Conservation (phyloP, 768 basidiomycete genomes). For the Boletus fagicola region DNA sequence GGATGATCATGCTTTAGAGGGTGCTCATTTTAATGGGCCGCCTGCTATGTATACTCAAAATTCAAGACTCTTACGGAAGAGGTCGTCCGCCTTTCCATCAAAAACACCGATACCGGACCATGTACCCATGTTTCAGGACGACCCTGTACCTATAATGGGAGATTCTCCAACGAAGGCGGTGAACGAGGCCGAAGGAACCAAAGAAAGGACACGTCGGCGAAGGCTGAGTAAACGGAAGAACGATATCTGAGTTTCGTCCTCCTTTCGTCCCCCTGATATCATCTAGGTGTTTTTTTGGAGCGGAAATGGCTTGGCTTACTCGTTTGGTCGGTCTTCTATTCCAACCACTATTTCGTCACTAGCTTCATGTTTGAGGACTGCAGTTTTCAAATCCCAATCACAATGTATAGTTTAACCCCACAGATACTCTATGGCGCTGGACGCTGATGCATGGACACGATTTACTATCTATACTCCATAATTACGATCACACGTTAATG, state of each 20-base stretch:
- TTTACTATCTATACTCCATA: constrained; percentile 1
- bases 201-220: constrained; percentile 31
- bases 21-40: constrained; percentile 5
- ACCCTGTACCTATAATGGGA: constrained; percentile 7
- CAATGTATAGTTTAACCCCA: constrained; percentile 13
- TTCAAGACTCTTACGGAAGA: constrained; percentile 26
- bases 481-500: constrained; percentile 7
- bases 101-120: constrained; percentile 29
- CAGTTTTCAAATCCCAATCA: neutral
- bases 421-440: constrained; percentile 13
- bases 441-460: constrained; percentile 12
- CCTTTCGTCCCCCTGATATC: constrained; percentile 12
- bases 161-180: constrained; percentile 11
- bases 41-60: constrained; percentile 13
- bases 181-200: constrained; percentile 18
- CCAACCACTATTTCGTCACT: constrained; percentile 6
- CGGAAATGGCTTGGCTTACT: constrained; percentile 23
- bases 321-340: constrained; percentile 23
- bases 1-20: constrained; percentile 5
- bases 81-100: constrained; percentile 21
- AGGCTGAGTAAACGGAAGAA: constrained; percentile 35
- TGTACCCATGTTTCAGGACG: constrained; percentile 14
- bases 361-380: constrained; percentile 10
- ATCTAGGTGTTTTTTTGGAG: constrained; percentile 8
- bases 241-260: constrained; percentile 22